A percentile compares a stretch with the other conserved stretches of the same genome.
These are phyloP conservation scores for Suillus subalutaceus DNA, from an alignment of 768 basidiomycete species.

Conservation along the genomic window DNA sequence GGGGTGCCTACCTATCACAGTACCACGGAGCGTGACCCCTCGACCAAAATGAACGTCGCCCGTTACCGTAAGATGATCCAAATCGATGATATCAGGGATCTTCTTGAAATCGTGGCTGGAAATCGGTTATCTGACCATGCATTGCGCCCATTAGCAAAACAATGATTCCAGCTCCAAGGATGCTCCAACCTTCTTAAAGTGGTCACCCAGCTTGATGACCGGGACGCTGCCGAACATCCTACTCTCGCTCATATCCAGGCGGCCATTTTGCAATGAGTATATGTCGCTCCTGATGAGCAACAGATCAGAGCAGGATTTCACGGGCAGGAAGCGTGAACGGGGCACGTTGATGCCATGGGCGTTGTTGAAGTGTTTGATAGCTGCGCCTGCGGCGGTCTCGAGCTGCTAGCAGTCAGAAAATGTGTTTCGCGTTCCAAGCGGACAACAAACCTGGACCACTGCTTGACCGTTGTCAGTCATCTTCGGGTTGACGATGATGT, in stretches of 20 bases:
- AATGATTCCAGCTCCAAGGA: neutral
- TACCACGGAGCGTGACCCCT: constrained; percentile 84
- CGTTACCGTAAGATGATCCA: constrained; percentile 93
- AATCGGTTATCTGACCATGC: constrained; percentile 66
- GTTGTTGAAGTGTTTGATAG: constrained; percentile 91
- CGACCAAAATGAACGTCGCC: constrained; percentile 92
- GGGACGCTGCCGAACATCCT: constrained; percentile 88
- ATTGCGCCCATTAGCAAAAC: neutral
- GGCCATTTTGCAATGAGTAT: constrained; percentile 88
- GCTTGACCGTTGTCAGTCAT: constrained; percentile 83
- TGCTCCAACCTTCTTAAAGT: constrained; percentile 85
- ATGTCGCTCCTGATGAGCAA: constrained; percentile 91
- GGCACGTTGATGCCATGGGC: constrained; percentile 96
- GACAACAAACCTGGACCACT: constrained; percentile 67
- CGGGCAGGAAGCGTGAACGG: constrained; percentile 90
- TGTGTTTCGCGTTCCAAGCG: constrained; percentile 10
- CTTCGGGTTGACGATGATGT: constrained; percentile 95
- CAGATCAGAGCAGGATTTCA: constrained; percentile 86
- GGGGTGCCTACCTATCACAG: constrained; percentile 68
- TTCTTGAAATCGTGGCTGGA: constrained; percentile 96
- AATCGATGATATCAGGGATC: constrained; percentile 87
- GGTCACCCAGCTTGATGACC: constrained; percentile 96
- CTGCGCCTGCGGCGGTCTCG: constrained; percentile 92
- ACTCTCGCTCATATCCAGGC: constrained; percentile 79
- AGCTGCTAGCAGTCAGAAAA: constrained; percentile 43